Evolutionary conservation across 345 rosid genomes (phyloP).

Genomic region (Carallia pectinifolia): DNA sequence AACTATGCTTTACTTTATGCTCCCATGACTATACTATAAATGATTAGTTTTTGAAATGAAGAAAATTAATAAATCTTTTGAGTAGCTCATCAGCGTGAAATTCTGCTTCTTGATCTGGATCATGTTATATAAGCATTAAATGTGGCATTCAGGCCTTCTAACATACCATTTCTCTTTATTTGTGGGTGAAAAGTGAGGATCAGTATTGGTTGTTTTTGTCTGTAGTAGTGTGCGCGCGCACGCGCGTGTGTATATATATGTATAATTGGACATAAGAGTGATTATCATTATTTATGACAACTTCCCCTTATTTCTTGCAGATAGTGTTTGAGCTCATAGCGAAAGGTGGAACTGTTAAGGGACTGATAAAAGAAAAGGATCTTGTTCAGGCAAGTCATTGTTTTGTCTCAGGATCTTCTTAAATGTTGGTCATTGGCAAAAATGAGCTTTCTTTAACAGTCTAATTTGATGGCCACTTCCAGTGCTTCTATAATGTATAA

Average conservation of each 20-base stretch:
- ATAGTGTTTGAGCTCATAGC: constrained; percentile 81
- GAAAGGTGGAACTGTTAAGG: constrained; percentile 90
- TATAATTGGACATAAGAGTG: neutral
- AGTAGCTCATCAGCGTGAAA: neutral
- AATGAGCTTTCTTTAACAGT: neutral
- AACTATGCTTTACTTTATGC: neutral
- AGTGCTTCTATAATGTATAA: neutral
- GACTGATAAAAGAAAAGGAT: constrained; percentile 74
- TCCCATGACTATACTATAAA: neutral
- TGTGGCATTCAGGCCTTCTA: too few species aligned
- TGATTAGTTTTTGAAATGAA: neutral
- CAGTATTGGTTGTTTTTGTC: too few species aligned
- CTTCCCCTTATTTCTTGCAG: constrained; percentile 33
- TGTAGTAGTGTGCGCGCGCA: neutral
- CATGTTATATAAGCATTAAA: too few species aligned
- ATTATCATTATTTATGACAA: neutral
- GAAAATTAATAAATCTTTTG: neutral
- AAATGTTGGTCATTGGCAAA: neutral
- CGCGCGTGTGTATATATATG: neutral
- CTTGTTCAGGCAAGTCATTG: constrained; percentile 78
- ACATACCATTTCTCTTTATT: too few species aligned
- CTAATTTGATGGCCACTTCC: constrained; percentile 2
- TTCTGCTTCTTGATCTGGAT: neutral
- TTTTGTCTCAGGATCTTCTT: constrained; percentile 15
- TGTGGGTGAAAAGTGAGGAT: too few species aligned